Evolutionary conservation across 768 basidiomycete genomes (phyloP).

Genomic region (Lentinula aciculospora): DNA sequence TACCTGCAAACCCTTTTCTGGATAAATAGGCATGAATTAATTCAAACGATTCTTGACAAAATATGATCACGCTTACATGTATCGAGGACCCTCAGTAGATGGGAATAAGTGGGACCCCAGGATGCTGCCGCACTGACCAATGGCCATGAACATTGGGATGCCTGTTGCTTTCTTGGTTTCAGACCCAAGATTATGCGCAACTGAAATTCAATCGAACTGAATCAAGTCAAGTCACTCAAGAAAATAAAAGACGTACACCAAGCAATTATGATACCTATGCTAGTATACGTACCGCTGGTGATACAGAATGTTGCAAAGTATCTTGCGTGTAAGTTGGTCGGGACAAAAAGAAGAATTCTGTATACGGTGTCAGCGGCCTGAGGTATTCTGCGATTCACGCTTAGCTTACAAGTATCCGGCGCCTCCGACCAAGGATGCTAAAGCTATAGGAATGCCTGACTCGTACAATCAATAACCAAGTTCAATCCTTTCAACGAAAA

Average conservation of each 20-base stretch:
- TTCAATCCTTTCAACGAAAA: slow-evolving; percentile 12
- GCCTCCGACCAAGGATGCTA: slow-evolving; percentile 39
- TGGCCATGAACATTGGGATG: slow-evolving; percentile 74
- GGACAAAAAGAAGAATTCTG: slow-evolving; percentile 53
- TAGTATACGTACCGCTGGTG: slow-evolving; percentile 70
- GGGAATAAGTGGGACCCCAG: slow-evolving; percentile 77
- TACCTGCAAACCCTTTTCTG: slow-evolving; percentile 57
- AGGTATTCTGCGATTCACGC: not conserved
- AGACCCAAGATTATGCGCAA: slow-evolving; percentile 70
- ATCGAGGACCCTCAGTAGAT: slow-evolving; percentile 53
- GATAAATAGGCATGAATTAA: not conserved
- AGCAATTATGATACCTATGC: slow-evolving; percentile 67
- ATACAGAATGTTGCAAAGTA: slow-evolving; percentile 81
- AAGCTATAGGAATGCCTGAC: slow-evolving; percentile 35
- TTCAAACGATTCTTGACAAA: not conserved
- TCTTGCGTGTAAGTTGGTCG: slow-evolving; percentile 49
- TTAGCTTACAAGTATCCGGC: slow-evolving; percentile 60
- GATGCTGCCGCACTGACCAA: slow-evolving; percentile 73
- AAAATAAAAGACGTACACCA: slow-evolving; percentile 52
- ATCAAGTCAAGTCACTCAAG: not conserved
- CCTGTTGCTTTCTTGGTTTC: slow-evolving; percentile 75
- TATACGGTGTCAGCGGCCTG: not conserved
- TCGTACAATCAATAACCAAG: slow-evolving; percentile 24
- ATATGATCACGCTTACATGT: slow-evolving; percentile 41
- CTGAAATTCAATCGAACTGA: slow-evolving; percentile 22